These are phyloP conservation scores for Lactifluus volemus DNA, from an alignment of 768 basidiomycete species.

Conservation along the genomic window DNA sequence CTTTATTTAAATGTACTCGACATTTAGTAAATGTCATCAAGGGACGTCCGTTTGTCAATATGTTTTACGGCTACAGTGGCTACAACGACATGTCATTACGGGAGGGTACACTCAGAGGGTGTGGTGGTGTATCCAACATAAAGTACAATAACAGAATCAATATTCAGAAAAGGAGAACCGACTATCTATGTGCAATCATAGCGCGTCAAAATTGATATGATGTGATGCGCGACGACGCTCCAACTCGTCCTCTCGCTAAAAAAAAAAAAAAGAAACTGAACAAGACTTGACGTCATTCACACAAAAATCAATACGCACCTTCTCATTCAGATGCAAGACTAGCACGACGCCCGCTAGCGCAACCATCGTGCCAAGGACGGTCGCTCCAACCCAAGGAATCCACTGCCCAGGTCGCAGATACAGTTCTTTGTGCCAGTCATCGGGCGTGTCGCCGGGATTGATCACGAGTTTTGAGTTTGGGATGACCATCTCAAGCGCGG, in stretches of 20 bases:
- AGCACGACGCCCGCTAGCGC: constrained; percentile 77
- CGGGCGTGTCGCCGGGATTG: constrained; percentile 54
- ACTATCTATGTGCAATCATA: constrained; percentile 36
- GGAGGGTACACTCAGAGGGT: neutral
- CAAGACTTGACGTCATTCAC: neutral
- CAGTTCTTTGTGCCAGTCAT: constrained; percentile 77
- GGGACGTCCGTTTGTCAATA: no score
- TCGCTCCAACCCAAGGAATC: constrained; percentile 96
- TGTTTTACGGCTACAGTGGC: neutral
- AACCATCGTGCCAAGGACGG: constrained; percentile 64
- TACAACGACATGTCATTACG: neutral
- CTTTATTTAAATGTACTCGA: no score
- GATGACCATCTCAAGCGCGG: constrained; percentile 94
- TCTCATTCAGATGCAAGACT: constrained; percentile 84
- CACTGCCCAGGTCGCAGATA: constrained; percentile 93
- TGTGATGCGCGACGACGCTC: constrained; percentile 85
- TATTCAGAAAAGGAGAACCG: neutral
- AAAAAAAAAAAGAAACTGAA: neutral
- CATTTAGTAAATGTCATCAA: no score
- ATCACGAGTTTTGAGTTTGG: constrained; percentile 98
- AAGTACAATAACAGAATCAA: neutral
- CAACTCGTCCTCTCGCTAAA: constrained; percentile 85
- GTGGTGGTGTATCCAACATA: neutral
- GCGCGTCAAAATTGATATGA: constrained; percentile 94
- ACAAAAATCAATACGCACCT: constrained; percentile 42